phyloP scores from a whole-genome alignment of 2,329 filamentous ascomycete species.

The Reticulascus tulasneorum region DNA sequence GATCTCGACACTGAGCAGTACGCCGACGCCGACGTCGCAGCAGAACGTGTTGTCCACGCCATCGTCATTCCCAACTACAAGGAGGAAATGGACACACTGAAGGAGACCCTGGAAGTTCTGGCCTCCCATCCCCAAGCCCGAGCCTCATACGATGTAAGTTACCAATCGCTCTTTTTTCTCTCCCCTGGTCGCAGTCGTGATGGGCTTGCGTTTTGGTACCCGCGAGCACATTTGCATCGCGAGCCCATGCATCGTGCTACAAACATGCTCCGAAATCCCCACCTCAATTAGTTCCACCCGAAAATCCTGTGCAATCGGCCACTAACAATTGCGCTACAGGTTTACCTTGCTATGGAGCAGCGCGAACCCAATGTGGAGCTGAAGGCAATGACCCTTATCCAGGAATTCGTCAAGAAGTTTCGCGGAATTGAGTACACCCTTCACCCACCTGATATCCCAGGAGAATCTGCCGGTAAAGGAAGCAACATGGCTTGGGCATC shows the following conservation, averaged over 20 bases:
- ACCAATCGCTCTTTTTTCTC: background rate
- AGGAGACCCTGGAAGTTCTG: conserved; percentile 65
- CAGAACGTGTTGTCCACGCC: conserved; percentile 55
- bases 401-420: conserved; percentile 61
- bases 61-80: conserved; percentile 73
- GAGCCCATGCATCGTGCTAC: background rate
- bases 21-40: conserved; percentile 37
- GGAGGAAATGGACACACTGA: conserved; percentile 64
- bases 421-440: conserved; percentile 63
- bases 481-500: conserved; percentile 72
- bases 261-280: background rate
- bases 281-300: background rate
- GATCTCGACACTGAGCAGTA: conserved; percentile 45
- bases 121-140: conserved; percentile 62
- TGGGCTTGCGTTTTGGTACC: background rate
- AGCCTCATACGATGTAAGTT: conserved; percentile 65
- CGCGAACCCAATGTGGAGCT: conserved; percentile 57
- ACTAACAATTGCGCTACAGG: conserved; percentile 34
- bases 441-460: conserved; percentile 61
- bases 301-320: conserved; percentile 4
- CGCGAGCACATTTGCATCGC: background rate
- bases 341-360: conserved; percentile 71
- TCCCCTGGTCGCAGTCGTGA: background rate
- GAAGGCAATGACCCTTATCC: conserved; percentile 60
- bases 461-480: conserved; percentile 69